Base-by-base conservation (phyloP, 805 yeast genomes). In the Myxozyma sirexii region DNA sequence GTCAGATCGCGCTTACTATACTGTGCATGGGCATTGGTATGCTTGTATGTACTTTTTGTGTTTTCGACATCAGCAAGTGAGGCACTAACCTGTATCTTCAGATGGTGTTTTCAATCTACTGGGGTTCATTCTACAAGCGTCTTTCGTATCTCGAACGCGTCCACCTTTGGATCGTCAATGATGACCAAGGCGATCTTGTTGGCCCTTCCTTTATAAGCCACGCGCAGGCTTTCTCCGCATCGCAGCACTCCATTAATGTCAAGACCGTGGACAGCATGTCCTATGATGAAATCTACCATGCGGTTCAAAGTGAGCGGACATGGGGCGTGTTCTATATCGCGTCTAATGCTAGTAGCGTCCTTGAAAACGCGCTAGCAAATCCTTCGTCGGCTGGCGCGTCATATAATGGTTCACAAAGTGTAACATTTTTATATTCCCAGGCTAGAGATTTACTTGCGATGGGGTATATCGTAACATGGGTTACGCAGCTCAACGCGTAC, bases 251-350 rank as follows among this genome's bases (percentile, higher is more conserved):
- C 4, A 24, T 60, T 12, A 44, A 50, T 6, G 56, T 57, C 13
- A 51, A 49, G 38, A 26, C 41, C 1, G 33, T 21, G 10, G 52
- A 84, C 83, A 63, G 64, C 5, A 15, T 29, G 24, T 13, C 47
- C 35, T 76, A 76, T 3, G 80, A 81, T 64, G 67, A 78, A 33
- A 72, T 73, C 54, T 78, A 87, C 2, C n/a, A 46, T 17, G 19
- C 15, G 13, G 84, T 81, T 66, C 80, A 79, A 54, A 82, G 41
- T 13, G 56, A 84, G 70, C 67, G 79, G 17, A 85, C 79, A 67
- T 88, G 93, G 94, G 79, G 81, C 24, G 81, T 86, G 0, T 73
- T 86, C 37, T 81, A 83, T 62, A 81, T 87, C 35, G 67, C 70
- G 21, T 72, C 77, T 13, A 79, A 82, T 66, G 82, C 87, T 0